Percentiles rank a stretch among this genome's conserved stretches.
Evolutionary conservation across 305 asterid genomes (phyloP).

Genomic region (Fraxinus paxiana): DNA sequence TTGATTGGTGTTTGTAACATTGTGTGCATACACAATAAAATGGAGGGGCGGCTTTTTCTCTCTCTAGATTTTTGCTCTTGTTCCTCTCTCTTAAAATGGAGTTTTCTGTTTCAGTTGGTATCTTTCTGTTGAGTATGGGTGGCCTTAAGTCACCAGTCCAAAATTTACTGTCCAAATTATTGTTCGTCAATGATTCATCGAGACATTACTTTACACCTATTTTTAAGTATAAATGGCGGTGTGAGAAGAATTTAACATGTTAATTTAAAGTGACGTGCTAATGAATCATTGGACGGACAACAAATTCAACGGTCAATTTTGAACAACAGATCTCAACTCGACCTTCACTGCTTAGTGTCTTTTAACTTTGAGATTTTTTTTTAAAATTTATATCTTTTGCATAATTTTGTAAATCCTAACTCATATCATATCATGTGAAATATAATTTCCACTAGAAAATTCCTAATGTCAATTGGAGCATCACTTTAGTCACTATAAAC

Average conservation of each 20-base stretch:
- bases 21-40: neutral
- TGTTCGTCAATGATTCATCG: too few species aligned
- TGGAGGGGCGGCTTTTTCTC: neutral
- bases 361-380: neutral
- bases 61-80: neutral
- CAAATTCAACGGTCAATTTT: too few species aligned
- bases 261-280: too few species aligned
- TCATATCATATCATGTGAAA: neutral
- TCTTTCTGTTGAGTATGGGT: constrained; percentile 38
- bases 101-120: constrained; percentile 25
- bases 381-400: neutral
- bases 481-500: neutral
- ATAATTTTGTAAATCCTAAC: neutral
- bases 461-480: neutral
- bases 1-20: neutral
- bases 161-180: too few species aligned
- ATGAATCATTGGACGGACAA: too few species aligned
- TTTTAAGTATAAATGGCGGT: too few species aligned
- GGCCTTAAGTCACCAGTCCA: neutral
- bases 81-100: constrained; percentile 17
- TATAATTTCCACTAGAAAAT: neutral
- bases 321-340: too few species aligned
- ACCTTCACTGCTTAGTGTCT: constrained; percentile 40
- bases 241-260: too few species aligned
- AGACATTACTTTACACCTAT: too few species aligned